Percentiles rank a stretch among this genome's conserved stretches.
Evolutionary conservation across 495 filamentous ascomycete genomes (phyloP).

Genomic region (Penicillium coffeae): DNA sequence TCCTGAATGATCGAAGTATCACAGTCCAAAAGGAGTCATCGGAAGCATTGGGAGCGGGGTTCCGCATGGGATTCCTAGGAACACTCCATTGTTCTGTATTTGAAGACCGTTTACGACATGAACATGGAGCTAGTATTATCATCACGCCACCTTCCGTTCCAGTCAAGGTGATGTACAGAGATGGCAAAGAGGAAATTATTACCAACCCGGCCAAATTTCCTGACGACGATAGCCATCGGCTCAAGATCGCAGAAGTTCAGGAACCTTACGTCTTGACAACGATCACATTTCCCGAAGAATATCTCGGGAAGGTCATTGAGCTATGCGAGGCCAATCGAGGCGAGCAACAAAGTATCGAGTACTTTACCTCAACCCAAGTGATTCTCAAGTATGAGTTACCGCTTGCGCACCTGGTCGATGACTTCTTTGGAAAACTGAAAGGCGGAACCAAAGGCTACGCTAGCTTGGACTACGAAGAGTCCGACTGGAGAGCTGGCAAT

Average conservation of each 20-base stretch:
- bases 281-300: conserved; percentile 89
- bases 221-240: conserved; percentile 58
- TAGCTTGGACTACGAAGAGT: conserved; percentile 91
- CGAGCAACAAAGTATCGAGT: conserved; percentile 76
- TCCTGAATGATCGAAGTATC: conserved; percentile 92
- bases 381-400: conserved; percentile 92
- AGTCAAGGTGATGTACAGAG: conserved; percentile 73
- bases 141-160: conserved; percentile 95
- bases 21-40: conserved; percentile 91
- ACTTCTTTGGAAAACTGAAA: conserved; percentile 97
- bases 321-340: conserved; percentile 89
- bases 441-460: conserved; percentile 80
- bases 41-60: conserved; percentile 88
- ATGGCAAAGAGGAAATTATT: conserved; percentile 70
- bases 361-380: conserved; percentile 91
- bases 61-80: conserved; percentile 91
- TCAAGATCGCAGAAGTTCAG: conserved; percentile 60
- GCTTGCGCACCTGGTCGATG: conserved; percentile 83
- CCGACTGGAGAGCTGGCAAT: conserved; percentile 73
- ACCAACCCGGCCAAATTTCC: conserved; percentile 86
- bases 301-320: conserved; percentile 89
- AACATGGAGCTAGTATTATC: conserved; percentile 92
- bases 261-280: conserved; percentile 87
- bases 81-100: conserved; percentile 97
- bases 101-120: conserved; percentile 91